Conservation (phyloP, 495 filamentous ascomycete species). For the Chaetomidium leptoderma region DNA sequence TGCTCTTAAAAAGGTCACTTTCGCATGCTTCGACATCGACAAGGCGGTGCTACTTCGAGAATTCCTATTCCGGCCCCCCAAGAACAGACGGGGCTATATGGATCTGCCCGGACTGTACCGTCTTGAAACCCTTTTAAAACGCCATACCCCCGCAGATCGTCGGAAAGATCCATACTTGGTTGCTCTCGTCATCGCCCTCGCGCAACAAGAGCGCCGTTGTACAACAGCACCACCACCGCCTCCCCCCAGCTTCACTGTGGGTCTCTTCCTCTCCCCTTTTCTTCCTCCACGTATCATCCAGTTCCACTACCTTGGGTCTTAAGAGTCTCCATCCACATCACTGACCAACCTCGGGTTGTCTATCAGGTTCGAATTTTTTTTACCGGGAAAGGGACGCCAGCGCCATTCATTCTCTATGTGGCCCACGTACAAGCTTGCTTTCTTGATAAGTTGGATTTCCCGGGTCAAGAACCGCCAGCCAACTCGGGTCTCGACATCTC, state of each 20-base stretch:
- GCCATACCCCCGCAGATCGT: not conserved
- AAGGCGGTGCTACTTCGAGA: not conserved
- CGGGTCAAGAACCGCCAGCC: not conserved
- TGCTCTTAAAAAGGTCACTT: not conserved
- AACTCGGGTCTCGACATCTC: not conserved
- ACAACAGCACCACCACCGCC: not conserved
- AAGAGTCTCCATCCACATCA: no score
- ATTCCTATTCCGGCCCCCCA: no score
- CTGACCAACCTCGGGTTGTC: not conserved
- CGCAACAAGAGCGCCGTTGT: not conserved
- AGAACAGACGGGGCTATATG: not conserved
- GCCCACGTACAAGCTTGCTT: not conserved
- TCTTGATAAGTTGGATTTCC: slow-evolving; percentile 1
- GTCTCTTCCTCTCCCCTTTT: not conserved
- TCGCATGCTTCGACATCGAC: not conserved
- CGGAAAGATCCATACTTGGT: not conserved
- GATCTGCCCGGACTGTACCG: not conserved
- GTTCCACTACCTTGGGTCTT: no score
- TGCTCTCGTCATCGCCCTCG: not conserved
- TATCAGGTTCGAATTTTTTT: slow-evolving; percentile 3
- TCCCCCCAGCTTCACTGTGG: not conserved
- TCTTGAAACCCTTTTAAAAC: not conserved
- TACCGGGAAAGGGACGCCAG: not conserved
- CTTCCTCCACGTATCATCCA: not conserved
- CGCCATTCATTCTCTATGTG: not conserved